These are phyloP conservation scores for Hypoxylon sp. DNA, from an alignment of 2,329 filamentous ascomycete genomes.

Conservation along the genomic window DNA sequence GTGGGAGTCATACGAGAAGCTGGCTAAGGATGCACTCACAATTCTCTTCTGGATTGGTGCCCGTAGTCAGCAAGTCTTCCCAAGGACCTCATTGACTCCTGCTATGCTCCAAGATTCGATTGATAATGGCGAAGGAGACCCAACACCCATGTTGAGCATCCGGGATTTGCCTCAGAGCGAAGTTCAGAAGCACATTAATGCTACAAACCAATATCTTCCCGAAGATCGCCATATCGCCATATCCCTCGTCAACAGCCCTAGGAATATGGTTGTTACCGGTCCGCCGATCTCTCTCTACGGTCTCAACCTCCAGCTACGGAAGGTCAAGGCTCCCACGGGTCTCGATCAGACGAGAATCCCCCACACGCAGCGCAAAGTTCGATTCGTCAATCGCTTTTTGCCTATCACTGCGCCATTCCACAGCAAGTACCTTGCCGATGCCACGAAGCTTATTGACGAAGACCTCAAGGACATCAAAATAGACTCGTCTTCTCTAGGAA, in stretches of 20 bases:
- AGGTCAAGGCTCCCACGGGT: conserved; percentile 97
- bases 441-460: conserved; percentile 82
- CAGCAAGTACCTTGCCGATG: conserved; percentile 88
- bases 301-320: conserved; percentile 92
- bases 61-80: conserved; percentile 96
- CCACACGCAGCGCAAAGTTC: conserved; percentile 93
- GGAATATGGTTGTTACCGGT: conserved; percentile 96
- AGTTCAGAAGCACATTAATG: conserved; percentile 95
- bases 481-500: conserved; percentile 74
- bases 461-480: conserved; percentile 87
- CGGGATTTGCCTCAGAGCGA: conserved; percentile 87
- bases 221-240: conserved; percentile 92
- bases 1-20: conserved; percentile 90
- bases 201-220: conserved; percentile 95
- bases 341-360: conserved; percentile 95
- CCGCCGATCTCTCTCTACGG: conserved; percentile 96
- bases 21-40: conserved; percentile 81
- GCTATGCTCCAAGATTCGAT: conserved; percentile 90
- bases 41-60: conserved; percentile 99
- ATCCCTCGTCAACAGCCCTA: conserved; percentile 94
- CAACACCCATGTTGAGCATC: conserved; percentile 97
- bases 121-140: conserved; percentile 92
- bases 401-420: conserved; percentile 99
- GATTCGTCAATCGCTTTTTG: conserved; percentile 95
- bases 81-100: conserved; percentile 90